phyloP scores from a whole-genome alignment of 352 stramenopile species.

The Globisporangium radiosum region DNA sequence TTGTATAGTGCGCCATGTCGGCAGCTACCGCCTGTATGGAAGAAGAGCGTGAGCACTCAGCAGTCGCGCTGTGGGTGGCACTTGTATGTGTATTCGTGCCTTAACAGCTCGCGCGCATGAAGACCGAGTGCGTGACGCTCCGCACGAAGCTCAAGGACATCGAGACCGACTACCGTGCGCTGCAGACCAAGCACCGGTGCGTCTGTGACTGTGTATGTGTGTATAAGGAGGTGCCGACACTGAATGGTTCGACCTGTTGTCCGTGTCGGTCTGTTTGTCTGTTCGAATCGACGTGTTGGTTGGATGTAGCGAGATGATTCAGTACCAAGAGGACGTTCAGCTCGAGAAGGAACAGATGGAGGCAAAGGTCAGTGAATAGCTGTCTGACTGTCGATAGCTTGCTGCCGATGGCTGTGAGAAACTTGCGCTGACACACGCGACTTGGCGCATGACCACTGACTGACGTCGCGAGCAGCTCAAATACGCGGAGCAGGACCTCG shows the following conservation, averaged over 20 bases:
- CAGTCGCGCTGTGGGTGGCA: neutral
- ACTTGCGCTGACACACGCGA: neutral
- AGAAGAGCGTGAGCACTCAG: too few relatives aligned
- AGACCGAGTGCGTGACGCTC: constrained; percentile 54
- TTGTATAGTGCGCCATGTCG: too few relatives aligned
- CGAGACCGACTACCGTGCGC: constrained; percentile 63
- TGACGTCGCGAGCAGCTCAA: constrained; percentile 31
- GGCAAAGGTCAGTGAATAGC: constrained; percentile 31
- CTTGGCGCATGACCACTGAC: neutral
- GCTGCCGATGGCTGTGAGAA: neutral
- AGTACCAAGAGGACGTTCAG: constrained; percentile 64
- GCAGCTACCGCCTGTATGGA: too few relatives aligned
- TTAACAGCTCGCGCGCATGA: constrained; percentile 49
- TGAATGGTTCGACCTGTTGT: too few relatives aligned
- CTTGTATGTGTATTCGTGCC: constrained; percentile 2
- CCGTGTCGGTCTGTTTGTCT: too few relatives aligned
- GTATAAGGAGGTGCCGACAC: too few relatives aligned
- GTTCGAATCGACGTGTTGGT: too few relatives aligned
- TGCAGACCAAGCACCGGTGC: constrained; percentile 71
- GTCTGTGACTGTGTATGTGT: neutral
- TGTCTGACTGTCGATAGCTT: neutral
- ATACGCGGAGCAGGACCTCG: constrained; percentile 63
- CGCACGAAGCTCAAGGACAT: constrained; percentile 73
- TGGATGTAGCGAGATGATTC: constrained; percentile 35
- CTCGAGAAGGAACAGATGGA: constrained; percentile 61